A percentile compares a stretch with the other conserved stretches of the same genome.
Conservation (phyloP, 176 grass and related monocot genomes). For the Triticum timopheevii region DNA sequence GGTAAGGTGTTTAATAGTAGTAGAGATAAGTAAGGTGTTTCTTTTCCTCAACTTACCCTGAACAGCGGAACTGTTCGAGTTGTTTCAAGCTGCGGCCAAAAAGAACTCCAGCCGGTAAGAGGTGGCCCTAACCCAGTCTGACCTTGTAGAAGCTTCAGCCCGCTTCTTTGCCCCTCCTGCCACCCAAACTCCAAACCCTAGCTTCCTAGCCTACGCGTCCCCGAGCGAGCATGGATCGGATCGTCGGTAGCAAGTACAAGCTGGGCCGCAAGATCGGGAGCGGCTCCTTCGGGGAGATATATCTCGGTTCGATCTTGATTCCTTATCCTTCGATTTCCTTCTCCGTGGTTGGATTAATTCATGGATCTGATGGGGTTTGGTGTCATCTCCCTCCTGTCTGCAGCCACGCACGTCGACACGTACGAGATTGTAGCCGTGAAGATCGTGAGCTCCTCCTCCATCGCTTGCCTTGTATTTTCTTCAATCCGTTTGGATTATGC, state of each 20-base stretch:
- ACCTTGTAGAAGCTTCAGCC: conserved; percentile 29
- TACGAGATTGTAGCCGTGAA: conserved; percentile 90
- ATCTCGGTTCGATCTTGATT: conserved; percentile 47
- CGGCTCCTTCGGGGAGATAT: conserved; percentile 81
- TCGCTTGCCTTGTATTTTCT: background rate
- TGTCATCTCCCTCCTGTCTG: conserved; percentile 12
- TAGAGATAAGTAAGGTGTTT: too few relatives aligned
- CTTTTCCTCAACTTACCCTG: too few relatives aligned
- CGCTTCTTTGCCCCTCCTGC: background rate
- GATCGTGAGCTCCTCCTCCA: conserved; percentile 53
- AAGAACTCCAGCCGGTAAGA: too few relatives aligned
- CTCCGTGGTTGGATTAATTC: background rate
- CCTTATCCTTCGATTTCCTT: background rate
- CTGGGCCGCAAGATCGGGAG: conserved; percentile 77
- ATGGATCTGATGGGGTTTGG: conserved; percentile 35
- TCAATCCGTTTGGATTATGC: background rate
- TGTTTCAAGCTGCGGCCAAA: too few relatives aligned
- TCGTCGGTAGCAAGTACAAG: conserved; percentile 67
- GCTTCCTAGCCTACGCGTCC: conserved; percentile 12
- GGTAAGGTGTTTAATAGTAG: too few relatives aligned
- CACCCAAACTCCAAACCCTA: conserved; percentile 34
- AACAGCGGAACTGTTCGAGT: too few relatives aligned
- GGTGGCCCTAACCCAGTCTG: conserved; percentile 1
- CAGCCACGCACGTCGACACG: conserved; percentile 79
- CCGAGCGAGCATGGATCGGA: conserved; percentile 51